Evolutionary conservation across 345 rosid species (phyloP).

Genomic region (Rhodomyrtus tomentosa): DNA sequence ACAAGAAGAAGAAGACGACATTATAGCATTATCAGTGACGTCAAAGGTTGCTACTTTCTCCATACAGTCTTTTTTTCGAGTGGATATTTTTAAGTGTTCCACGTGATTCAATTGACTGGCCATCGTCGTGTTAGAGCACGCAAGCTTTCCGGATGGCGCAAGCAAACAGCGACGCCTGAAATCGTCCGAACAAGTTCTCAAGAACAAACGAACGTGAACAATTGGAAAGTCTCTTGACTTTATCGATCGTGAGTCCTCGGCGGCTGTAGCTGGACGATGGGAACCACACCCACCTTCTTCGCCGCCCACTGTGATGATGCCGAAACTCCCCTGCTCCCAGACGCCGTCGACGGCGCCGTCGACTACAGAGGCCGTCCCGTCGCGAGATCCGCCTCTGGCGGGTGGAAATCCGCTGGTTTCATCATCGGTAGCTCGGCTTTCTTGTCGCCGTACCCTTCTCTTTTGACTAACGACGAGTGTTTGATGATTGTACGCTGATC

Average conservation of each 20-base stretch:
- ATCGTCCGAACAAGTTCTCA: background rate
- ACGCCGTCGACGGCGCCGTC: conserved; percentile 12
- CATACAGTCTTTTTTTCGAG: background rate
- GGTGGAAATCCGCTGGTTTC: conserved; percentile 36
- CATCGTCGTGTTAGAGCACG: background rate
- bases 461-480: background rate
- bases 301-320: conserved; percentile 15
- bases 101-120: background rate
- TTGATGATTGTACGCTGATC: background rate
- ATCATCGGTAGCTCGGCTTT: conserved; percentile 14
- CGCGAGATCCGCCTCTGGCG: conserved; percentile 17
- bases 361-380: conserved; percentile 16
- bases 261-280: background rate
- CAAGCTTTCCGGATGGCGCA: background rate
- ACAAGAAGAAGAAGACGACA: too few species aligned
- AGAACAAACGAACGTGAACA: background rate
- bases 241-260: background rate
- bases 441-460: background rate
- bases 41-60: background rate
- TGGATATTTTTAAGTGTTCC: background rate
- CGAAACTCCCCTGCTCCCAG: conserved; percentile 2
- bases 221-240: background rate
- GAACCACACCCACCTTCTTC: conserved; percentile 5
- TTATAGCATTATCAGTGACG: background rate
- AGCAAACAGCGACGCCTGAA: background rate